Evolutionary conservation across 2,329 filamentous ascomycete species (phyloP).

Genomic region (Biscogniauxia mediterranea): DNA sequence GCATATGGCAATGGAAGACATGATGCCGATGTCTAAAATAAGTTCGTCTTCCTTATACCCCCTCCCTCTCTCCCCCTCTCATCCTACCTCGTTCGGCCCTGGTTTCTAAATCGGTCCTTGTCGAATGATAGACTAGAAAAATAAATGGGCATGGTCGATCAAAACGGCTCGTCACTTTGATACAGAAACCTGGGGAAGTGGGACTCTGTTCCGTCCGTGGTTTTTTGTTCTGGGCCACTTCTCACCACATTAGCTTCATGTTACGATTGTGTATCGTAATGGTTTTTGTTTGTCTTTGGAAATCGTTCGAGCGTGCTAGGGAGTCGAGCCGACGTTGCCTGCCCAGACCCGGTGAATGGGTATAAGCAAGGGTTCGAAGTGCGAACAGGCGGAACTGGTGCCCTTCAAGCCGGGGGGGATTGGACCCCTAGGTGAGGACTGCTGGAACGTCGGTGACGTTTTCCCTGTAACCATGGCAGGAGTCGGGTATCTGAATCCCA

Average conservation of each 20-base stretch:
- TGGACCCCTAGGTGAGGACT: not conserved
- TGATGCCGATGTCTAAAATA: not conserved
- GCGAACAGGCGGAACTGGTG: not conserved
- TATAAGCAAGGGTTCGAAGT: not conserved
- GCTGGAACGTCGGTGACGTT: not conserved
- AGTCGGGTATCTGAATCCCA: not conserved
- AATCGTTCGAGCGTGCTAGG: not conserved
- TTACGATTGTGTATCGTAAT: not conserved
- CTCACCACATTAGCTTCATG: not conserved
- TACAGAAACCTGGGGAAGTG: not conserved
- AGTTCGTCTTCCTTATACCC: not conserved
- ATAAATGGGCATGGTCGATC: not conserved
- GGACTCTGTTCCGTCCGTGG: not conserved
- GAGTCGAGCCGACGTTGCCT: not conserved
- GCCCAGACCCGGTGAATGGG: not conserved
- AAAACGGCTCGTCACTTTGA: not conserved
- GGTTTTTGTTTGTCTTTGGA: not conserved
- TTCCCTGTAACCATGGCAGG: not conserved
- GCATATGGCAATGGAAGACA: not conserved
- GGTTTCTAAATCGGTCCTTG: not conserved
- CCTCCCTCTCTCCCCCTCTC: no score
- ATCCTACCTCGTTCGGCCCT: not conserved
- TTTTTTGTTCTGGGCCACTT: not conserved
- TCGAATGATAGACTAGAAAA: not conserved
- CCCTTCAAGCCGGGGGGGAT: not conserved